Evolutionary conservation across 768 basidiomycete species (phyloP).

Genomic region (Tephrocybe sp.): DNA sequence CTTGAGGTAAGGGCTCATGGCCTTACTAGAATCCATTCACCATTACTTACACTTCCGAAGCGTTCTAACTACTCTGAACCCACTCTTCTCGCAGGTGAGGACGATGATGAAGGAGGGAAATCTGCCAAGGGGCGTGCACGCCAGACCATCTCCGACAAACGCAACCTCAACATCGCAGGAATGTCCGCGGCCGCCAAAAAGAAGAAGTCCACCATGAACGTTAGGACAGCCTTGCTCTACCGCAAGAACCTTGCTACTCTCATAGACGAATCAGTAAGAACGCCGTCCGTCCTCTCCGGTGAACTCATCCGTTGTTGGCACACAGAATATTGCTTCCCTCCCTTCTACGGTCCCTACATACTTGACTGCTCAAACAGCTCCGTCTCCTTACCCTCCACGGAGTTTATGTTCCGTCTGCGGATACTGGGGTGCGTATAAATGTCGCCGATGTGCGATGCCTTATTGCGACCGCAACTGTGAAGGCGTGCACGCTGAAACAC

Average conservation of each 20-base stretch:
- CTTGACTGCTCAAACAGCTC: conserved; percentile 62
- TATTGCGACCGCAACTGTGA: conserved; percentile 77
- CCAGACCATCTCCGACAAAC: conserved; percentile 79
- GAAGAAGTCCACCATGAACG: conserved; percentile 81
- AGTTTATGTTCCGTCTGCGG: conserved; percentile 84
- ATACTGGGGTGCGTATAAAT: conserved; percentile 78
- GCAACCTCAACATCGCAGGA: conserved; percentile 48
- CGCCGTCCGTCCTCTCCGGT: not conserved
- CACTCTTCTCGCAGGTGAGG: conserved; percentile 43
- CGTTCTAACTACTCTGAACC: conserved; percentile 77
- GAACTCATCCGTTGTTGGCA: conserved; percentile 3
- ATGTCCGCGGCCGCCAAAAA: conserved; percentile 51
- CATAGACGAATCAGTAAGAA: conserved; percentile 76
- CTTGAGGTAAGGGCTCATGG: conserved; percentile 58
- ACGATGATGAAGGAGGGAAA: conserved; percentile 44
- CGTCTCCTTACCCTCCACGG: conserved; percentile 62
- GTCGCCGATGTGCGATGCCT: conserved; percentile 71
- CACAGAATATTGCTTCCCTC: conserved; percentile 56
- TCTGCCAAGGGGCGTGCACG: conserved; percentile 66
- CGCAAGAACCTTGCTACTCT: conserved; percentile 73
- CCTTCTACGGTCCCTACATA: conserved; percentile 61
- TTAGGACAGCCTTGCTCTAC: conserved; percentile 78
- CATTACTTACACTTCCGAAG: conserved; percentile 34
- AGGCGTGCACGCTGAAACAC: conserved; percentile 71
- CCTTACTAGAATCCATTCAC: conserved; percentile 4